phyloP scores from a whole-genome alignment of 176 grass and related monocot species.

The Triticum aestivum region IWGSC_CS_RefSeq_v2.1 NC_057809.1:380287145-380287644 shows the following conservation, averaged over 20 bases:
- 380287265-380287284: constrained; percentile 84
- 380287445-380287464: constrained; percentile 72
- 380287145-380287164: constrained; percentile 87
- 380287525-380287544: constrained; percentile 10
- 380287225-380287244: constrained; percentile 78
- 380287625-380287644: not conserved
- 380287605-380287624: not conserved
- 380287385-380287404: constrained; percentile 64
- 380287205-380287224: constrained; percentile 73
- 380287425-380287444: constrained; percentile 64
- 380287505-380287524: constrained; percentile 11
- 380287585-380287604: not conserved
- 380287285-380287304: constrained; percentile 66
- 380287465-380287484: constrained; percentile 67
- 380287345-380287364: constrained; percentile 84
- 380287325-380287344: constrained; percentile 90
- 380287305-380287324: constrained; percentile 83
- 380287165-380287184: constrained; percentile 86
- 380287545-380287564: not conserved
- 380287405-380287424: constrained; percentile 71
- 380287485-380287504: constrained; percentile 23
- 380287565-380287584: not conserved
- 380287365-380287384: constrained; percentile 55
- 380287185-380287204: constrained; percentile 83
- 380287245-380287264: constrained; percentile 73